phyloP scores from a whole-genome alignment of 2,329 filamentous ascomycete genomes.

The Pestalotiopsis sp. region DNA sequence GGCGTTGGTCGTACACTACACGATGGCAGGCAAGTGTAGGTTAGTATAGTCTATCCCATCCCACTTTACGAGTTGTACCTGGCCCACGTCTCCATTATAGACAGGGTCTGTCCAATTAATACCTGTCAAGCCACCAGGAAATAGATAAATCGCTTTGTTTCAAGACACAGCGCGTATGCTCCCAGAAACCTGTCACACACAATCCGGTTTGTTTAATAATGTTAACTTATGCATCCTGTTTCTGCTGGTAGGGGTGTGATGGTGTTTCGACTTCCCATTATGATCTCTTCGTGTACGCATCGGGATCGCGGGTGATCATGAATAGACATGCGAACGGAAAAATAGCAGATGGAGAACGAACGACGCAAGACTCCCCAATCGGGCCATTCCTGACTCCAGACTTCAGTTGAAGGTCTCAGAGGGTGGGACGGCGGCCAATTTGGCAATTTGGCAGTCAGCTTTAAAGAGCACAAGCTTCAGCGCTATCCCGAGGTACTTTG shows the following conservation, averaged over 20 bases:
- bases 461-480: neutral
- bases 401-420: neutral
- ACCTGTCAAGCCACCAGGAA: constrained; percentile 7
- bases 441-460: neutral
- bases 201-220: neutral
- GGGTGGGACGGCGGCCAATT: neutral
- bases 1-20: neutral
- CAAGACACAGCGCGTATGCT: neutral
- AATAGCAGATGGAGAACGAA: neutral
- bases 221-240: neutral
- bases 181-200: neutral
- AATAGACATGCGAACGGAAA: neutral
- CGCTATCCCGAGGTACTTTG: neutral
- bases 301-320: neutral
- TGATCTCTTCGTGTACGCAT: neutral
- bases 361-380: neutral
- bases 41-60: neutral
- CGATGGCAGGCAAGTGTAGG: neutral
- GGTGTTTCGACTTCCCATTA: neutral
- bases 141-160: constrained; percentile 4
- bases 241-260: neutral
- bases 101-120: constrained; percentile 6
- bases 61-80: neutral
- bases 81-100: neutral
- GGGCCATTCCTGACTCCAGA: neutral